phyloP scores from a whole-genome alignment of 768 basidiomycete genomes.

The Lyophyllum shimeji region DNA sequence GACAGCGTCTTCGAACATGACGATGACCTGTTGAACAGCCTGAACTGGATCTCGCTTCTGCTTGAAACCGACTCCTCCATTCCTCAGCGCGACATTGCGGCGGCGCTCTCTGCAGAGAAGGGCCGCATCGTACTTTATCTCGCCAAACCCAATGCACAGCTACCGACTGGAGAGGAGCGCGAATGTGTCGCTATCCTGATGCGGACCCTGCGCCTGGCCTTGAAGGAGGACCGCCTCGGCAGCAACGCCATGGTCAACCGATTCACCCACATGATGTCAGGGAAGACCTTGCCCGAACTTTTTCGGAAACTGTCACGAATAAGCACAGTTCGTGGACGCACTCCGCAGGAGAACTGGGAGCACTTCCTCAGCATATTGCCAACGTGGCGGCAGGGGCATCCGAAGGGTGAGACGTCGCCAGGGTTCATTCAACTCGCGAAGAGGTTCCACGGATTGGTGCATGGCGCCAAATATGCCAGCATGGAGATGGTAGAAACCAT shows the following conservation, averaged over 20 bases:
- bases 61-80: conserved; percentile 6
- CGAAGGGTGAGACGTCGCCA: conserved; percentile 12
- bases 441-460: not conserved
- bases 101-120: conserved; percentile 10
- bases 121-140: conserved; percentile 9
- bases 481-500: conserved; percentile 9
- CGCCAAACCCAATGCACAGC: conserved; percentile 8
- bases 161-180: conserved; percentile 8
- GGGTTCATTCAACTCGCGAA: conserved; percentile 6
- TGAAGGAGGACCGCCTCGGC: conserved; percentile 1
- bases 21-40: conserved; percentile 4
- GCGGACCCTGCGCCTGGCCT: conserved; percentile 6
- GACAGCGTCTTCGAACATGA: conserved; percentile 6
- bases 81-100: conserved; percentile 10
- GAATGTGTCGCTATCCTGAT: conserved; percentile 9
- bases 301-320: conserved; percentile 10
- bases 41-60: conserved; percentile 16
- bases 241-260: not conserved
- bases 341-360: conserved; percentile 1
- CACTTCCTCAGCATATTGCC: conserved; percentile 7
- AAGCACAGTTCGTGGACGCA: not conserved
- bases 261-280: conserved; percentile 9
- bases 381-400: conserved; percentile 6
- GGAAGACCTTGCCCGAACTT: conserved; percentile 9
- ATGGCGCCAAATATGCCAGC: not conserved